Percentiles rank a stretch among this genome's conserved stretches.
These are phyloP conservation scores for Aspergillus latus DNA, from an alignment of 2,329 filamentous ascomycete species.

Conservation along the genomic window DNA sequence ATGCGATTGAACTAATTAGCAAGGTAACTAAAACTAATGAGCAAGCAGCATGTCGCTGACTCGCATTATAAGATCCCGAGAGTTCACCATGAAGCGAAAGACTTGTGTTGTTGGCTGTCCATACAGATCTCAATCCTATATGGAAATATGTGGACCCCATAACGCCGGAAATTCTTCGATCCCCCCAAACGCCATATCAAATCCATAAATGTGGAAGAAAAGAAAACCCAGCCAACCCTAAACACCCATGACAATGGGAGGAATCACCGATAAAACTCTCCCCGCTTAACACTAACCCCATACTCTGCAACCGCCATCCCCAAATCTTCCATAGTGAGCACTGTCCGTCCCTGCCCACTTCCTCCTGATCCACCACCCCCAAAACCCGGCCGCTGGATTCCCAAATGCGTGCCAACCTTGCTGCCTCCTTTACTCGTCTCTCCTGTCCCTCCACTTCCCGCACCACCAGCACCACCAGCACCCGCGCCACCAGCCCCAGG, in stretches of 20 bases:
- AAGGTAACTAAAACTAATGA: no score
- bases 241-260: not conserved
- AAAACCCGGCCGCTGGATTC: conserved; percentile 74
- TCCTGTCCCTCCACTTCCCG: conserved; percentile 34
- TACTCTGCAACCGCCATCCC: conserved; percentile 98
- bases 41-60: no score
- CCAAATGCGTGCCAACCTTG: conserved; percentile 60
- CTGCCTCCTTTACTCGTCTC: conserved; percentile 38
- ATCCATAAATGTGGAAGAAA: not conserved
- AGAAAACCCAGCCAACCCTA: not conserved
- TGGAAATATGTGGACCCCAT: not conserved
- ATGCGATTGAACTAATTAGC: no score
- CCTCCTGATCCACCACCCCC: conserved; percentile 87
- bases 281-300: conserved; percentile 93
- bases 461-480: conserved; percentile 52
- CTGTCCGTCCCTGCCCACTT: conserved; percentile 78
- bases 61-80: no score
- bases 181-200: conserved; percentile 2
- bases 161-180: not conserved
- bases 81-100: no score
- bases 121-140: not conserved
- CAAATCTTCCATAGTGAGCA: conserved; percentile 97
- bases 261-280: conserved; percentile 83
- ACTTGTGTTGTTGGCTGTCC: not conserved
- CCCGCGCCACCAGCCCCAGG: conserved; percentile 52